Evolutionary conservation across 352 stramenopile genomes (phyloP), one percentile per base, ranked within the genome.

Genomic region (Phytophthora cryptogea): DNA sequence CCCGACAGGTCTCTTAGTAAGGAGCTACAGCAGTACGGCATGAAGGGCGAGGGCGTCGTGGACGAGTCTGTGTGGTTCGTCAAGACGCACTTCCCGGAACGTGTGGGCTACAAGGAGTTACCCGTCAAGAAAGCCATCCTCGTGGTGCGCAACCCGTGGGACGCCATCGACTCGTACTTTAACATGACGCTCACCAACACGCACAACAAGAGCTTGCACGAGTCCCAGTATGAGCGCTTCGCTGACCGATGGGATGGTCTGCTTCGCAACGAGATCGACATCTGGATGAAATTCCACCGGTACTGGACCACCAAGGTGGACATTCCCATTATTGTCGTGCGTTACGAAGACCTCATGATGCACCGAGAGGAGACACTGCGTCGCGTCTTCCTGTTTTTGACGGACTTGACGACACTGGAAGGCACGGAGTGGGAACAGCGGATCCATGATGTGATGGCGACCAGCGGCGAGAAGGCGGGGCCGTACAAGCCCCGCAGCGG

Each of bases 121-220:
- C 76, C 62, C 35, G 73, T 76, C 33, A 72, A 91, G 51, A 94
- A 94, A 47, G 81, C 83, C n/a, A 93, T 95, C 54, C 69, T 95
- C 11, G 85, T 95, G 8, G 85, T 95, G 55, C 86, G 97, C 40
- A 99, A 99, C 71, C 97, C 97, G 1, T 99, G 96, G 83, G 97
- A 99, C 86, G 92, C 96, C 23, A 99, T 99, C 71, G 95, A 99
- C 59, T 99, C 95, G 44, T 99, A 99, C 77, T 99, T 98, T 68
- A 99, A 99, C 76, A 96, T 99, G 81, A 96, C 87, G 44, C 75
- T 98, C 48, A 98, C 92, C 14, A 97, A 98, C 66, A 94, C 89
- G 45, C 92, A 98, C 78, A 94, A 95, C 66, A 90, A 94, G 73
- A 97, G 88, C 35, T 46, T 97, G 33, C 72, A 91, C 56, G 87